These are phyloP conservation scores for Dianthus caryophyllus DNA, from an alignment of 148 eudicot genomes.

Conservation along the genomic window DNA sequence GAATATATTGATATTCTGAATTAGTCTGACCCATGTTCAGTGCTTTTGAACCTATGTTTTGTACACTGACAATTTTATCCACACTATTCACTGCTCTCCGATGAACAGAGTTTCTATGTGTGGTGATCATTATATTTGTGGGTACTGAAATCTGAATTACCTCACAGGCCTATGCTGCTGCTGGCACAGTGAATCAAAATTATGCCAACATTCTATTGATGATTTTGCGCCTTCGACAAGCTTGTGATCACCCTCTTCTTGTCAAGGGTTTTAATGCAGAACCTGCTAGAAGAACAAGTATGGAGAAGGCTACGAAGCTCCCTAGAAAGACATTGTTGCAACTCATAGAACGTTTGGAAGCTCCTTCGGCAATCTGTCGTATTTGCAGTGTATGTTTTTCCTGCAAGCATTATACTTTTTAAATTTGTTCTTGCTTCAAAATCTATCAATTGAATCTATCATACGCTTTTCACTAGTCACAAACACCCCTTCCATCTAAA, in stretches of 20 bases:
- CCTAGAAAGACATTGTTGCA: slow-evolving; percentile 47
- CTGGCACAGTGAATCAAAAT: slow-evolving; percentile 89
- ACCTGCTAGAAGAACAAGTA: slow-evolving; percentile 46
- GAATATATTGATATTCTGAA: neutral
- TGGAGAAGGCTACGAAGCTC: slow-evolving; percentile 55
- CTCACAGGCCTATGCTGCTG: slow-evolving; percentile 90
- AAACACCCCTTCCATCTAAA: neutral
- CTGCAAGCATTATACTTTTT: slow-evolving; percentile 9
- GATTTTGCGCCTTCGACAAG: slow-evolving; percentile 97
- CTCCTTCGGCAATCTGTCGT: slow-evolving; percentile 53
- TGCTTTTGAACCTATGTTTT: slow-evolving; percentile 2
- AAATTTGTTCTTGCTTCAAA: neutral
- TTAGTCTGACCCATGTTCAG: neutral
- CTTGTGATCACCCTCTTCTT: slow-evolving; percentile 97
- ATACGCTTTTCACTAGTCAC: neutral
- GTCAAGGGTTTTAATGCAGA: slow-evolving; percentile 64
- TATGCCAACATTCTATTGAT: slow-evolving; percentile 92
- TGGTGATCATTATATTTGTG: neutral
- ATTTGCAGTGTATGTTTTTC: slow-evolving; percentile 60
- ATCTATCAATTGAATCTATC: neutral
- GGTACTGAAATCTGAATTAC: slow-evolving; percentile 13
- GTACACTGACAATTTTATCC: neutral
- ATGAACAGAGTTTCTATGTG: neutral
- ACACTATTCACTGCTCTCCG: neutral
- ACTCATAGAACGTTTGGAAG: slow-evolving; percentile 53